phyloP scores from a whole-genome alignment of 805 yeast species.

The Metschnikowia reukaufii region DNA sequence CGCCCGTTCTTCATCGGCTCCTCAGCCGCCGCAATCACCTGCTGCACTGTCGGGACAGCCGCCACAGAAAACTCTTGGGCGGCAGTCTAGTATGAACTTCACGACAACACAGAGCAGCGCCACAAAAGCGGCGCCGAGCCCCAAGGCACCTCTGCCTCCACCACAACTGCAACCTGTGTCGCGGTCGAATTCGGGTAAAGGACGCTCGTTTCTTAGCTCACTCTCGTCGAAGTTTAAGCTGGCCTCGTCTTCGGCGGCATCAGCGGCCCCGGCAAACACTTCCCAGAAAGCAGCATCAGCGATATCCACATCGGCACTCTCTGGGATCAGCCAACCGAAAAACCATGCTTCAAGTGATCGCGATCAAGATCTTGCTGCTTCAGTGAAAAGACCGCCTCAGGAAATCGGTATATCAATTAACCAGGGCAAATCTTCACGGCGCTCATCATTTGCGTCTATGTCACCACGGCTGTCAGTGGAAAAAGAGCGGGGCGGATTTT shows the following conservation, averaged over 20 bases:
- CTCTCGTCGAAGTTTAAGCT: conserved; percentile 42
- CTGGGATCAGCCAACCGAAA: conserved; percentile 4
- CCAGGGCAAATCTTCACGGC: conserved; percentile 14
- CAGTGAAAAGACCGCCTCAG: conserved; percentile 28
- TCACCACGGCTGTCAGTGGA: conserved; percentile 18
- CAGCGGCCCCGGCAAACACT: not conserved
- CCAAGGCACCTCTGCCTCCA: not conserved
- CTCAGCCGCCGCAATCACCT: conserved; percentile 14
- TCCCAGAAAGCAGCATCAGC: not conserved
- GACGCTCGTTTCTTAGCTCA: conserved; percentile 35
- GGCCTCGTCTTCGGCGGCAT: conserved; percentile 4
- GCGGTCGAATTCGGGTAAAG: conserved; percentile 13
- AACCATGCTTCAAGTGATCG: conserved; percentile 3
- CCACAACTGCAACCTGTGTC: conserved; percentile 1
- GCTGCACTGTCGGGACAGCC: not conserved
- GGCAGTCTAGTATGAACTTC: conserved; percentile 14
- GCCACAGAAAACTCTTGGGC: conserved; percentile 5
- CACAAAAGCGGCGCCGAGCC: not conserved
- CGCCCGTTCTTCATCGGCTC: conserved; percentile 27
- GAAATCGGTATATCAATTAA: conserved; percentile 23
- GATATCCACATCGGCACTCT: conserved; percentile 1
- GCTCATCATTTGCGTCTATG: conserved; percentile 9
- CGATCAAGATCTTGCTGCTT: conserved; percentile 25
- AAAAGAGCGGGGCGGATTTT: conserved; percentile 18
- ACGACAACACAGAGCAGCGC: not conserved